A percentile compares a stretch with the other conserved stretches of the same genome.
Conservation (phyloP, 805 yeast genomes). For the Zygosaccharomyces siamensis region DNA sequence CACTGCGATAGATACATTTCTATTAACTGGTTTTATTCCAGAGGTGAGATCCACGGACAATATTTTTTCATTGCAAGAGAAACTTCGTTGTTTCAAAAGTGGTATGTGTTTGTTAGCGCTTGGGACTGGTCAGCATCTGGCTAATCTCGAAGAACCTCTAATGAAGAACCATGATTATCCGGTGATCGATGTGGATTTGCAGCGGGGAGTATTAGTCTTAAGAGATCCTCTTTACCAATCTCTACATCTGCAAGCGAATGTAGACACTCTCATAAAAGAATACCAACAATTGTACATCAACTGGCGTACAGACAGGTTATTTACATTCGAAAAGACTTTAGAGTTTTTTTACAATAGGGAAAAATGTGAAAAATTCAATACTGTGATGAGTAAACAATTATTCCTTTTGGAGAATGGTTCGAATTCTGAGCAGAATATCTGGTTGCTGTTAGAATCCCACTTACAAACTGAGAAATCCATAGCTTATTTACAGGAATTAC, state of each 20-base stretch:
- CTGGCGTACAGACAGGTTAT: slow-evolving; percentile 48
- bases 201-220: slow-evolving; percentile 25
- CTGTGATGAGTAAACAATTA: slow-evolving; percentile 40
- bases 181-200: slow-evolving; percentile 38
- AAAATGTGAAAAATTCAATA: slow-evolving; percentile 14
- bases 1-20: slow-evolving; percentile 61
- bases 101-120: slow-evolving; percentile 47
- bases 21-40: slow-evolving; percentile 70
- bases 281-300: slow-evolving; percentile 58
- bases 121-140: slow-evolving; percentile 54
- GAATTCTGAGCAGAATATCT: slow-evolving; percentile 32
- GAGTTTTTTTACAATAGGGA: slow-evolving; percentile 32
- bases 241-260: slow-evolving; percentile 6
- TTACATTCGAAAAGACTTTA: slow-evolving; percentile 19
- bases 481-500: slow-evolving; percentile 20
- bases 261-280: slow-evolving; percentile 31
- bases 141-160: slow-evolving; percentile 36
- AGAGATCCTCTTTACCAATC: slow-evolving; percentile 41
- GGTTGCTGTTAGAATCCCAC: slow-evolving; percentile 51
- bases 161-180: slow-evolving; percentile 69
- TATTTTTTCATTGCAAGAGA: slow-evolving; percentile 29
- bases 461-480: slow-evolving; percentile 22
- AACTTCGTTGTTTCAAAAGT: slow-evolving; percentile 22
- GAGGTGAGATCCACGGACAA: slow-evolving; percentile 42
- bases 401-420: slow-evolving; percentile 38